phyloP scores from a whole-genome alignment of 345 rosid genomes.

The Raphanus sativus region DNA sequence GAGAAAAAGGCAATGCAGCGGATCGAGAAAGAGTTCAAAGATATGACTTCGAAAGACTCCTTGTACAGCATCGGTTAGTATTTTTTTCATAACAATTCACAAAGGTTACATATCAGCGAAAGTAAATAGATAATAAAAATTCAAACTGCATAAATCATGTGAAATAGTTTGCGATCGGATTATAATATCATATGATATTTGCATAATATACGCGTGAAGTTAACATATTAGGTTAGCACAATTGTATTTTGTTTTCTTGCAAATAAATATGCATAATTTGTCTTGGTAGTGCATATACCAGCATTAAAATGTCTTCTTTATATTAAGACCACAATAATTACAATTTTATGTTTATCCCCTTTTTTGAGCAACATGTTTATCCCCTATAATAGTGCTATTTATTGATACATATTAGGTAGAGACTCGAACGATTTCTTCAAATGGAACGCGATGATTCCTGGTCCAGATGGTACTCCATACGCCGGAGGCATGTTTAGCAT shows the following conservation, averaged over 20 bases:
- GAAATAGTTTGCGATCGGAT: background rate
- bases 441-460: conserved; percentile 13
- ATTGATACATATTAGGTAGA: conserved; percentile 3
- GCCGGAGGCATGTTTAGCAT: conserved; percentile 10
- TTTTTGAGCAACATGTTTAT: background rate
- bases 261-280: background rate
- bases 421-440: background rate
- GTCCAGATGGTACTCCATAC: conserved; percentile 12
- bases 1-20: background rate
- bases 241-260: background rate
- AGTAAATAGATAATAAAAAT: background rate
- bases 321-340: background rate
- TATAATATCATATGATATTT: background rate
- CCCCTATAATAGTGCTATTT: background rate
- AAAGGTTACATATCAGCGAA: background rate
- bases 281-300: background rate
- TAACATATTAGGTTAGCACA: background rate
- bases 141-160: background rate
- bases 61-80: conserved; percentile 3
- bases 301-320: background rate
- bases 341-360: background rate
- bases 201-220: background rate
- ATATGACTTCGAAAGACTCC: background rate
- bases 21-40: background rate
- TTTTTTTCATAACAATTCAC: background rate